Evolutionary conservation across 169 alveolate species (phyloP).

Genomic region (Amoebophrya sp.): DNA sequence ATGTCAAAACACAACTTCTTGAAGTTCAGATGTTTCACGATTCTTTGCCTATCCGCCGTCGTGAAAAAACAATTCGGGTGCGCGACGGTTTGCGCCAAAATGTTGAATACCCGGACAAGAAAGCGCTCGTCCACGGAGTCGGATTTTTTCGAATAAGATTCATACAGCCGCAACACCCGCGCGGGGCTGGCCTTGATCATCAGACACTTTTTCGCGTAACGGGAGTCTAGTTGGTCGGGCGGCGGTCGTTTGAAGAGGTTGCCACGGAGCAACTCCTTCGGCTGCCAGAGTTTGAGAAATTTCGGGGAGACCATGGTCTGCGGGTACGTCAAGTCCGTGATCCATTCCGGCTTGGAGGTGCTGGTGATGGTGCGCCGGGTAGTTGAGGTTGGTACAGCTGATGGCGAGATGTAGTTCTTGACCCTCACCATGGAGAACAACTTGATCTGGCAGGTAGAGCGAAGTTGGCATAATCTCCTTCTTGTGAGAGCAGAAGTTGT

Average conservation of each 20-base stretch:
- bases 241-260: background rate
- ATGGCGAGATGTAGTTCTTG: no score
- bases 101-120: background rate
- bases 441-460: no score
- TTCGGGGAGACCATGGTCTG: background rate
- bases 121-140: background rate
- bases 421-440: no score
- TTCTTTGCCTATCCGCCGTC: background rate
- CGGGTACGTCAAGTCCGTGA: background rate
- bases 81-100: conserved; percentile 7
- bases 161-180: background rate
- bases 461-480: no score
- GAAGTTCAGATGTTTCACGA: background rate
- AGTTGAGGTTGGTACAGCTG: no score
- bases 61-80: background rate
- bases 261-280: background rate
- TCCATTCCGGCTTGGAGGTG: background rate
- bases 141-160: background rate
- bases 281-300: background rate
- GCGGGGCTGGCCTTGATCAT: background rate
- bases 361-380: no score
- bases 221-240: background rate
- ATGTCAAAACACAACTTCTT: background rate
- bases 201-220: background rate
- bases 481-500: no score